phyloP scores from a whole-genome alignment of 2,329 filamentous ascomycete genomes.

The Hypoxylon sp. region DNA sequence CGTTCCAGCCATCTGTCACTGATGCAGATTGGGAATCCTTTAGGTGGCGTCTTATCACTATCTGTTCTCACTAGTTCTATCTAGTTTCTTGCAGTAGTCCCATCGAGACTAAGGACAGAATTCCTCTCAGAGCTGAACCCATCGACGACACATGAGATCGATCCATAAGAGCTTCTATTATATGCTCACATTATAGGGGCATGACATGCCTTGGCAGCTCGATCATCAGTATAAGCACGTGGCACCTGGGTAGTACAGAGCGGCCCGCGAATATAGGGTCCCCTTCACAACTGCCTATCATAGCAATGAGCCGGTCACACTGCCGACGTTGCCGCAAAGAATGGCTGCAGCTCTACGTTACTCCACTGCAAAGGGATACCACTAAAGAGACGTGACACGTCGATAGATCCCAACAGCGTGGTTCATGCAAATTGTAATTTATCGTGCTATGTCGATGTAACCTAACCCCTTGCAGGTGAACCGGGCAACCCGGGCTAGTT shows the following conservation, averaged over 20 bases:
- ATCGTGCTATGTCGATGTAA: slow-evolving; percentile 27
- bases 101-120: not conserved
- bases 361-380: slow-evolving; percentile 13
- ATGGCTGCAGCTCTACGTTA: slow-evolving; percentile 17
- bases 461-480: slow-evolving; percentile 34
- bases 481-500: slow-evolving; percentile 10
- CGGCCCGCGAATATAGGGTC: slow-evolving; percentile 8
- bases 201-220: slow-evolving; percentile 2
- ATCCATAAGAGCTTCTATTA: slow-evolving; percentile 5
- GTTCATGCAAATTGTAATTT: slow-evolving; percentile 36
- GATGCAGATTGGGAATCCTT: not conserved
- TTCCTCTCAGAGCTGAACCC: not conserved
- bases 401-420: slow-evolving; percentile 35
- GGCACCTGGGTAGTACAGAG: slow-evolving; percentile 21
- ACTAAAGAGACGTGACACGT: slow-evolving; percentile 27
- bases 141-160: not conserved
- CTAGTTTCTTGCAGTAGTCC: not conserved
- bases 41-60: not conserved
- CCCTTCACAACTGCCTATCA: slow-evolving; percentile 21
- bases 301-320: slow-evolving; percentile 4
- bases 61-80: not conserved
- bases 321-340: slow-evolving; percentile 15
- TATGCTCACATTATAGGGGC: not conserved
- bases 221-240: slow-evolving; percentile 24
- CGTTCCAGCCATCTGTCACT: not conserved